Conservation (phyloP, 257 asterid genomes). For the Solanum medicagineum region DNA sequence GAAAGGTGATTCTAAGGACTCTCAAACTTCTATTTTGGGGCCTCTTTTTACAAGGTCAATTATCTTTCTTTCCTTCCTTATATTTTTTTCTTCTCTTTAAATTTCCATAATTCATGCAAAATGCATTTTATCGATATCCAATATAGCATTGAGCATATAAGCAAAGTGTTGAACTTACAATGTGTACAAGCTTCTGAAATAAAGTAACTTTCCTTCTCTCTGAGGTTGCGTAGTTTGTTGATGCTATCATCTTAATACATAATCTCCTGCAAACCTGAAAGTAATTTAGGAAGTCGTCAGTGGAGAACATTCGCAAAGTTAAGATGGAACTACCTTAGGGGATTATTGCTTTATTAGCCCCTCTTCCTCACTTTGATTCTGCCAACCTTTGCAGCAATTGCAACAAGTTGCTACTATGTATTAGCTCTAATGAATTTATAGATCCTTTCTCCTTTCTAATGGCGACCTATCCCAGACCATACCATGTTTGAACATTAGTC, state of each 20-base stretch:
- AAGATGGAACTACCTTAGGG: not conserved
- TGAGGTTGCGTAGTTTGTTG: not conserved
- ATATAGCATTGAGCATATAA: not conserved
- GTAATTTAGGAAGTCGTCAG: not conserved
- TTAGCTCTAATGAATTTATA: not conserved
- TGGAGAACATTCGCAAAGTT: not conserved
- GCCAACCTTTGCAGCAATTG: not conserved
- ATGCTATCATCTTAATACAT: not conserved
- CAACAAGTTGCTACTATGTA: not conserved
- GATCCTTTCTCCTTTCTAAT: not conserved
- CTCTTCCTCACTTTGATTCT: not conserved
- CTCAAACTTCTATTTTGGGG: conserved; percentile 76
- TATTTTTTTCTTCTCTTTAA: not conserved
- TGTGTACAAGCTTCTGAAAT: not conserved
- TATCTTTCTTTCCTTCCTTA: not conserved
- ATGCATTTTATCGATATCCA: not conserved
- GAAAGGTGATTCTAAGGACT: conserved; percentile 53
- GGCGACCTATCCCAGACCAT: not conserved
- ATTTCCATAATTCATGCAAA: not conserved
- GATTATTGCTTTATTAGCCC: not conserved
- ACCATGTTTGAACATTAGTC: not conserved
- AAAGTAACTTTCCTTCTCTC: not conserved
- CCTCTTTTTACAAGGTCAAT: conserved; percentile 63
- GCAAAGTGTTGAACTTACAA: not conserved
- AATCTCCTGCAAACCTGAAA: not conserved